Evolutionary conservation across 805 yeast species (phyloP).

Genomic region (Cyberlindnera japonica): DNA sequence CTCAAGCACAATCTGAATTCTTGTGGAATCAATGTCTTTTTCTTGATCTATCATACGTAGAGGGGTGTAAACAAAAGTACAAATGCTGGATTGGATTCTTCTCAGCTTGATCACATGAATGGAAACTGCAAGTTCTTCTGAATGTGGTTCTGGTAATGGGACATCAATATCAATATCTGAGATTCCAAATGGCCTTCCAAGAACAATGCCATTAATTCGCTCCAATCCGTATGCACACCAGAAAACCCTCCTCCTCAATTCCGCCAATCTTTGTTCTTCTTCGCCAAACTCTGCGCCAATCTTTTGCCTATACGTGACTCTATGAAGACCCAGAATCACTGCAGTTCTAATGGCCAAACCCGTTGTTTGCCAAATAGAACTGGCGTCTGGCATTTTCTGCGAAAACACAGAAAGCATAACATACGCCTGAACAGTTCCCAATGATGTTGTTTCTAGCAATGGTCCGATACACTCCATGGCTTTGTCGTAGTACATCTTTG

Average conservation of each 20-base stretch:
- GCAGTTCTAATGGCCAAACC: conserved; percentile 32
- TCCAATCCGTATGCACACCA: conserved; percentile 38
- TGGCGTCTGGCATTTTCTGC: conserved; percentile 34
- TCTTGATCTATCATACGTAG: conserved; percentile 19
- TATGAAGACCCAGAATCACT: conserved; percentile 31
- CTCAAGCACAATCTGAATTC: conserved; percentile 31
- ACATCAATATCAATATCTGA: conserved; percentile 34
- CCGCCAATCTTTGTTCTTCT: conserved; percentile 1
- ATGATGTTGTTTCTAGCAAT: conserved; percentile 24
- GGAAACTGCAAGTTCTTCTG: conserved; percentile 19
- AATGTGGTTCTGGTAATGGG: conserved; percentile 20
- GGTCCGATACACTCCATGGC: conserved; percentile 29
- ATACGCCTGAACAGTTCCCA: conserved; percentile 33
- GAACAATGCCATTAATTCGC: conserved; percentile 31
- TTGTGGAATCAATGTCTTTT: conserved; percentile 23
- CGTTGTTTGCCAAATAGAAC: conserved; percentile 32
- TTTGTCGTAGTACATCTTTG: conserved; percentile 29
- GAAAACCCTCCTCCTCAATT: conserved; percentile 30
- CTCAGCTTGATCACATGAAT: conserved; percentile 32
- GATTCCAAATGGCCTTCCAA: conserved; percentile 37
- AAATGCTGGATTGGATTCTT: conserved; percentile 32
- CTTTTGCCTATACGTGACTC: conserved; percentile 24
- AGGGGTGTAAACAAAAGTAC: conserved; percentile 33
- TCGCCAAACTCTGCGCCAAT: neutral
- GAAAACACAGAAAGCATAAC: conserved; percentile 31